phyloP scores from a whole-genome alignment of 169 alveolate genomes.

The Hammondia hammondi region DNA sequence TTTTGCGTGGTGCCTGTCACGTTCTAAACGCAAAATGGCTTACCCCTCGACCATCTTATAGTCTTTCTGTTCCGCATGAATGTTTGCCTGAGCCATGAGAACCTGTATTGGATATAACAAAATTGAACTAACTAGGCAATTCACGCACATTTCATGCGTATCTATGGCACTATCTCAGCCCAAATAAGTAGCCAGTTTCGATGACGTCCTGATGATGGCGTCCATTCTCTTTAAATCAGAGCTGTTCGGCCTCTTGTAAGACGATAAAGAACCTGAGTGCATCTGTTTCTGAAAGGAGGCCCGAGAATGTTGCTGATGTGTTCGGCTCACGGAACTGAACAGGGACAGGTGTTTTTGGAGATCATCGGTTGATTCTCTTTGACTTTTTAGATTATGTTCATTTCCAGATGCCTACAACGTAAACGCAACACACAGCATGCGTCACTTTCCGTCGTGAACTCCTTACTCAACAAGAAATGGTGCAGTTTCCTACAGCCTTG shows the following conservation, averaged over 20 bases:
- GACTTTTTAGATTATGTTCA: neutral
- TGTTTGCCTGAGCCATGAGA: slow-evolving; percentile 22
- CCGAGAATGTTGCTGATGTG: neutral
- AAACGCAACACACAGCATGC: too few relatives aligned
- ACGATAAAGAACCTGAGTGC: too few relatives aligned
- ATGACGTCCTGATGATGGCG: too few relatives aligned
- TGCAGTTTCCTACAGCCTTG: neutral
- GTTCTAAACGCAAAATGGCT: neutral
- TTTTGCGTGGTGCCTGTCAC: too few relatives aligned
- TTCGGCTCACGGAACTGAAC: neutral
- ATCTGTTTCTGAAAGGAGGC: too few relatives aligned
- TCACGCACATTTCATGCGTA: too few relatives aligned
- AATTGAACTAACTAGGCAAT: neutral
- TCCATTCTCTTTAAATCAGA: too few relatives aligned
- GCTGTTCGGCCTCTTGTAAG: too few relatives aligned
- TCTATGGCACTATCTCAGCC: too few relatives aligned
- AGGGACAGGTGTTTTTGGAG: neutral
- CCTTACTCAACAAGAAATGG: too few relatives aligned
- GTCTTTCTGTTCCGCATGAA: neutral
- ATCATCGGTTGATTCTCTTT: neutral
- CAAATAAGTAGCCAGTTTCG: too few relatives aligned
- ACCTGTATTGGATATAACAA: neutral
- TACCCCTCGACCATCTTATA: neutral
- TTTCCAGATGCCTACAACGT: neutral
- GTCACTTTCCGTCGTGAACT: too few relatives aligned